A percentile compares a stretch with the other conserved stretches of the same genome.
Evolutionary conservation across 2,329 filamentous ascomycete genomes (phyloP).

Genomic region (Colletotrichum cereale): DNA sequence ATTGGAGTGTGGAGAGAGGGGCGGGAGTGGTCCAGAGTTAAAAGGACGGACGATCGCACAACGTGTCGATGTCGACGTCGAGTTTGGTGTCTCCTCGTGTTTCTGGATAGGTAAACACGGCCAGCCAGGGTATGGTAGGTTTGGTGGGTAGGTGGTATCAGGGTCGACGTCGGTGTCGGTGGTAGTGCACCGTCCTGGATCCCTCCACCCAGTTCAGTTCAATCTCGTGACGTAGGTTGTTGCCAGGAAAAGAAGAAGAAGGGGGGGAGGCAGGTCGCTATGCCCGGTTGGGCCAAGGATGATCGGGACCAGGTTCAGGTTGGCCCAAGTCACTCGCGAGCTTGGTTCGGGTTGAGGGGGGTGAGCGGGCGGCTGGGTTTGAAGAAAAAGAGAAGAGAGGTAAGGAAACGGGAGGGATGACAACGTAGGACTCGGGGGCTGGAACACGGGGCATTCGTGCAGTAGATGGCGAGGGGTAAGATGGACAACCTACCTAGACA

Average conservation of each 20-base stretch:
- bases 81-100: conserved; percentile 3
- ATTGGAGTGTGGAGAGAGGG: conserved; percentile 18
- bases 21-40: conserved; percentile 28
- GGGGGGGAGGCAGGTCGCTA: conserved; percentile 13
- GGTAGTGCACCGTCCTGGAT: conserved; percentile 16
- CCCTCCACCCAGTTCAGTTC: conserved; percentile 17
- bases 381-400: conserved; percentile 5
- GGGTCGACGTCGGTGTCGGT: not conserved
- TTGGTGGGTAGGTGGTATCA: not conserved
- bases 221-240: conserved; percentile 39
- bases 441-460: conserved; percentile 24
- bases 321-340: conserved; percentile 6
- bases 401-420: not conserved
- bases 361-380: not conserved
- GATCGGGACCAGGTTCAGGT: not conserved
- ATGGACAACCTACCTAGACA: not conserved
- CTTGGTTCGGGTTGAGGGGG: not conserved
- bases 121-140: too few relatives aligned
- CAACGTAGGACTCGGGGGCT: conserved; percentile 23
- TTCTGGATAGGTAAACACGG: not conserved
- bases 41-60: conserved; percentile 32
- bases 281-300: conserved; percentile 18
- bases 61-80: conserved; percentile 29
- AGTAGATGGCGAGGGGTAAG: not conserved
- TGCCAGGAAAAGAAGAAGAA: conserved; percentile 26